phyloP scores from a whole-genome alignment of 805 yeast species.

The Schizosaccharomyces pombe region ASM294v3 CU329670.1:5154501-5155000 shows the following conservation, averaged over 20 bases:
- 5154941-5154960: conserved; percentile 22
- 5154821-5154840: conserved; percentile 61
- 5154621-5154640: conserved; percentile 51
- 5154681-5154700: conserved; percentile 60
- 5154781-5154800: conserved; percentile 45
- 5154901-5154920: conserved; percentile 18
- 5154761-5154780: conserved; percentile 51
- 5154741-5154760: conserved; percentile 74
- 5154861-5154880: conserved; percentile 67
- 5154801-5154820: conserved; percentile 52
- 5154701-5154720: conserved; percentile 54
- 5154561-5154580: conserved; percentile 57
- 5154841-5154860: conserved; percentile 41
- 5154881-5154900: conserved; percentile 66
- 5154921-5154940: conserved; percentile 48
- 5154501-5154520: conserved; percentile 48
- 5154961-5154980: background rate
- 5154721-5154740: conserved; percentile 63
- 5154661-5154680: conserved; percentile 43
- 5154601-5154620: conserved; percentile 75
- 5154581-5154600: conserved; percentile 74
- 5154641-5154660: conserved; percentile 40
- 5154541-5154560: conserved; percentile 60
- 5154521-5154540: conserved; percentile 55
- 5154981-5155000: conserved; percentile 19